Conservation (phyloP, 2,329 filamentous ascomycete species). For the Ophiostoma novo-ulmi region DNA sequence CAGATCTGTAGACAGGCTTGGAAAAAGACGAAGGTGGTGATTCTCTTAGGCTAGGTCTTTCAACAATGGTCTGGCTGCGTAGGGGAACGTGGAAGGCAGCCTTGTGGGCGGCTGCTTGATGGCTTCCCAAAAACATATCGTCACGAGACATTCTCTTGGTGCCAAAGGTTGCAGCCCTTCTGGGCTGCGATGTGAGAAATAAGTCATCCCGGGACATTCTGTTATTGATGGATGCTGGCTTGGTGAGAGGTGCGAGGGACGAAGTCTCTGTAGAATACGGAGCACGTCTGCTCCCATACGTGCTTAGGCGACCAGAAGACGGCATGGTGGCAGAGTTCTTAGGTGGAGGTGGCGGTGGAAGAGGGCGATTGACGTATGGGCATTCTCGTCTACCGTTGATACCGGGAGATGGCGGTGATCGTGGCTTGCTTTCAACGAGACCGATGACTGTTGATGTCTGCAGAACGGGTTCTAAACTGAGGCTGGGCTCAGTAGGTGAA, state of each 20-base stretch:
- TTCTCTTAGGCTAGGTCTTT: slow-evolving; percentile 30
- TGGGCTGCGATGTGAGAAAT: slow-evolving; percentile 30
- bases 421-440: background rate
- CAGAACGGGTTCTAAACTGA: background rate
- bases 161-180: slow-evolving; percentile 16
- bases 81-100: slow-evolving; percentile 39
- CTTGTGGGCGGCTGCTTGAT: slow-evolving; percentile 26
- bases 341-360: slow-evolving; percentile 32
- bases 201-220: slow-evolving; percentile 43
- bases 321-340: slow-evolving; percentile 29
- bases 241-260: background rate
- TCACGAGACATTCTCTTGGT: slow-evolving; percentile 39
- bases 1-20: slow-evolving; percentile 36
- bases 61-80: slow-evolving; percentile 40
- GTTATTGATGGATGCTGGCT: slow-evolving; percentile 15
- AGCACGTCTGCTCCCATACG: background rate
- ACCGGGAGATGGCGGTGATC: slow-evolving; percentile 30
- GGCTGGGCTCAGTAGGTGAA: background rate
- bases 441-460: background rate
- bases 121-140: slow-evolving; percentile 35
- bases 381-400: slow-evolving; percentile 31
- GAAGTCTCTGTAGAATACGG: background rate
- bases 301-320: slow-evolving; percentile 9
- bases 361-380: slow-evolving; percentile 33
- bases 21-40: background rate